These are phyloP conservation scores for Pisolithus marmoratus DNA, from an alignment of 768 basidiomycete genomes.

Conservation along the genomic window DNA sequence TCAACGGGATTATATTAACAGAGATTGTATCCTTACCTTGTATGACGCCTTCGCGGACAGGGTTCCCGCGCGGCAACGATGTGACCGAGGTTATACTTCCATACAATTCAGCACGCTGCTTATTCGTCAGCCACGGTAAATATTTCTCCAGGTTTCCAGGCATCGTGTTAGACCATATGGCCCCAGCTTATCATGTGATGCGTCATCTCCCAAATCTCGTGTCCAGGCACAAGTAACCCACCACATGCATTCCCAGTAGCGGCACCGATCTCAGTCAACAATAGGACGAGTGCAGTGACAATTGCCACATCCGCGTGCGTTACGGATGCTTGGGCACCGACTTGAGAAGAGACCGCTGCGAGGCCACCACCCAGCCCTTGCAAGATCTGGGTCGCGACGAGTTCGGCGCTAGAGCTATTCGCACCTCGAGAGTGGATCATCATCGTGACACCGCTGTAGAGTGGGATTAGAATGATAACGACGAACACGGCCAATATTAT, in stretches of 20 bases:
- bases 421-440: conserved; percentile 72
- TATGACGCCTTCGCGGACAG: conserved; percentile 62
- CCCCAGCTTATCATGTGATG: conserved; percentile 38
- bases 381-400: conserved; percentile 63
- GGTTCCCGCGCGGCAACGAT: conserved; percentile 42
- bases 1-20: neutral
- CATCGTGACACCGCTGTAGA: conserved; percentile 49
- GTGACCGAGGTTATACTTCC: conserved; percentile 52
- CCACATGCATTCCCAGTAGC: conserved; percentile 61
- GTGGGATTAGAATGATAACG: neutral
- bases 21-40: conserved; percentile 29
- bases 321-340: conserved; percentile 62
- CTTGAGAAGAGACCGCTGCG: conserved; percentile 50
- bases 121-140: conserved; percentile 44
- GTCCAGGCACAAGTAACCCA: conserved; percentile 14
- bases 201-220: conserved; percentile 4
- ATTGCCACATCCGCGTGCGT: conserved; percentile 61
- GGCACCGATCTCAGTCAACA: conserved; percentile 65
- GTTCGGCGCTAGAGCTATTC: conserved; percentile 44
- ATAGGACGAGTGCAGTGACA: conserved; percentile 60
- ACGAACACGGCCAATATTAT: neutral
- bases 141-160: conserved; percentile 51
- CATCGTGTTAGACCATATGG: conserved; percentile 64
- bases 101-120: conserved; percentile 42
- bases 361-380: conserved; percentile 75